Base-by-base conservation (phyloP, 805 yeast species). In the Cyberlindnera mrakii region DNA sequence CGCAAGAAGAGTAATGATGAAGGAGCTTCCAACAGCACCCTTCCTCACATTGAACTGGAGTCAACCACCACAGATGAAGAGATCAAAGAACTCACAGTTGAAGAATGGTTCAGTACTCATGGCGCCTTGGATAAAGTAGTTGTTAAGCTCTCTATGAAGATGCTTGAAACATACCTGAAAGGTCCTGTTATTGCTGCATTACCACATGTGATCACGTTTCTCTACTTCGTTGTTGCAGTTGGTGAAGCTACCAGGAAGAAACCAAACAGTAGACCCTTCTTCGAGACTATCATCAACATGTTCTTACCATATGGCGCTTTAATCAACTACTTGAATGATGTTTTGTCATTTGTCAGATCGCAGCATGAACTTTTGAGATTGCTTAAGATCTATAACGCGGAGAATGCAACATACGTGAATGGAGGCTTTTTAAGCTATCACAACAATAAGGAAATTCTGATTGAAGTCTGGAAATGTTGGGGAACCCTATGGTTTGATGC, bases 391-490 rank as follows among this genome's bases (percentile, higher is more conserved):
- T 33, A 27, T n/a, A 29, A 33, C 10, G 39, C 48, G n/a, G 37
- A 41, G 25, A 52, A 53, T 34, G 55, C 50, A 36, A 44, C 23
- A 5, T 49, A 46, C 32, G 13, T 53, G 33, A 35, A 58, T 53
- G 54, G 51, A 47, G 45, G 48, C 10, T 54, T 54, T 46, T 37
- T 82, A n/a, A 65, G 69, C 5, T 59, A 72, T 50, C 80, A 78
- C 52, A 71, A 77, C 49, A 68, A 74, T 39, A 72, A 76, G 57
- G 91, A 84, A 57, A 74, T 68, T 35, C 64, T 85, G 39, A 78
- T 85, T 35, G 95, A 85, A 61, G 83, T 80, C 17, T 85, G 90
- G 90, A 81, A 80, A 57, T 80, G 89, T 54, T 84, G 91, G 88
- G 95, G 95, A 2, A 75, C 88, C 0, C 58, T 85, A 34, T 85